Conservation (phyloP, 2,329 filamentous ascomycete genomes). For the Paecilomyces dactylethromorphus region DNA sequence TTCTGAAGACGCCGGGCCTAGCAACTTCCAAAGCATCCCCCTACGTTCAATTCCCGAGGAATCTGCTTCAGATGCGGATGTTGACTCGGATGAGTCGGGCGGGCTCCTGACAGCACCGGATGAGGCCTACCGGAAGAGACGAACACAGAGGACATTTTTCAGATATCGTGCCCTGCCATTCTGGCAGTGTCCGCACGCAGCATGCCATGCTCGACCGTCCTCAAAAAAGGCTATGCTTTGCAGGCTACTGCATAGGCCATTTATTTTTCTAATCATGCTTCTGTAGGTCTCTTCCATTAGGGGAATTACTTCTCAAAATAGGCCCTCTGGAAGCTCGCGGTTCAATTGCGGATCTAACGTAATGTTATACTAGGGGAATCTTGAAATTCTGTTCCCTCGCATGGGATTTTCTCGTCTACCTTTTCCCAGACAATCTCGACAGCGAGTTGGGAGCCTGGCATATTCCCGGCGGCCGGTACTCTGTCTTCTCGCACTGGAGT, state of each 20-base stretch:
- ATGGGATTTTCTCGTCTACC: conserved; percentile 1
- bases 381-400: conserved; percentile 4
- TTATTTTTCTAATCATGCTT: not conserved
- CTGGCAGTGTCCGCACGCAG: not conserved
- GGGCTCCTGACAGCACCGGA: not conserved
- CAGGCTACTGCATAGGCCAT: not conserved
- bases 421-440: conserved; percentile 8
- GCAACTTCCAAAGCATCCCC: not conserved
- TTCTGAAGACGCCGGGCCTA: not conserved
- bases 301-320: too few species aligned
- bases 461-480: conserved; percentile 1
- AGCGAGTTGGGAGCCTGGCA: conserved; percentile 5
- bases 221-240: not conserved
- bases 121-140: not conserved
- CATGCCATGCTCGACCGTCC: not conserved
- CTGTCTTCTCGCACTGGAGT: conserved; percentile 1
- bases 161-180: not conserved
- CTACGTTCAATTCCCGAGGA: not conserved
- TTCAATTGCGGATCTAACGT: too few species aligned
- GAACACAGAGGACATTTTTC: not conserved
- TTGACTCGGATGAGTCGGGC: not conserved
- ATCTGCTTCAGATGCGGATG: not conserved
- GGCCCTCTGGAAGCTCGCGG: too few species aligned
- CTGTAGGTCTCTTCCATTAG: not conserved
- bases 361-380: not conserved